Percentiles rank a stretch among this genome's conserved stretches.
Conservation (phyloP, 768 basidiomycete genomes). For the Leucosporidium creatinivorum region DNA sequence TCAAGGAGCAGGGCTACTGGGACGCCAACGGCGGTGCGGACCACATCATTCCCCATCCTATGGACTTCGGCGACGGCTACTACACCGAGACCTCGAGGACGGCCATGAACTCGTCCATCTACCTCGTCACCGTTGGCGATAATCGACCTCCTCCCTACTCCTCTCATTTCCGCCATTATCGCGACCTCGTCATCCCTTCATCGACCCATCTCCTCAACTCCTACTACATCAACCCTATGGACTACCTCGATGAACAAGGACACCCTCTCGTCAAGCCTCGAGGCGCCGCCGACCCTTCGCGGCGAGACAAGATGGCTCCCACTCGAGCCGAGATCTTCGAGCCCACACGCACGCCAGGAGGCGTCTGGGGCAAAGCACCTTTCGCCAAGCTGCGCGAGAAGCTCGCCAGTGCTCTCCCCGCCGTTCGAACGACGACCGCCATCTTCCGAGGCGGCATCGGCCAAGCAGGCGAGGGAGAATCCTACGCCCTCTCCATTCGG, state of each 20-base stretch:
- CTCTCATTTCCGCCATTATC: constrained; percentile 1
- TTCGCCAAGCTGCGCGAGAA: not conserved
- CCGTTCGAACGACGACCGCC: constrained; percentile 2
- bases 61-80: constrained; percentile 23
- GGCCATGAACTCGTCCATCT: constrained; percentile 24
- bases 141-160: constrained; percentile 7
- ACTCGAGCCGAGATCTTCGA: constrained; percentile 10
- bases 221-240: constrained; percentile 20
- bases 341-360: not conserved
- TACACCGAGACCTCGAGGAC: constrained; percentile 11
- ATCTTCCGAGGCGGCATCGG: constrained; percentile 26
- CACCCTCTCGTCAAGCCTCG: not conserved
- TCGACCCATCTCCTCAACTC: constrained; percentile 24
- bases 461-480: constrained; percentile 3
- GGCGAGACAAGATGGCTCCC: not conserved
- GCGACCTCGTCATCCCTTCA: constrained; percentile 24
- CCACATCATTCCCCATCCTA: constrained; percentile 22
- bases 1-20: constrained; percentile 9
- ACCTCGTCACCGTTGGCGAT: constrained; percentile 28
- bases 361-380: not conserved
- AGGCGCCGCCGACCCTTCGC: not conserved
- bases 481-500: constrained; percentile 20
- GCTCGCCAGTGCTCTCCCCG: too few relatives aligned
- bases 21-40: constrained; percentile 12
- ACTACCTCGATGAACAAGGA: constrained; percentile 16